These are phyloP conservation scores for Trichoderma breve DNA, from an alignment of 2,329 filamentous ascomycete species.

Conservation along the genomic window DNA sequence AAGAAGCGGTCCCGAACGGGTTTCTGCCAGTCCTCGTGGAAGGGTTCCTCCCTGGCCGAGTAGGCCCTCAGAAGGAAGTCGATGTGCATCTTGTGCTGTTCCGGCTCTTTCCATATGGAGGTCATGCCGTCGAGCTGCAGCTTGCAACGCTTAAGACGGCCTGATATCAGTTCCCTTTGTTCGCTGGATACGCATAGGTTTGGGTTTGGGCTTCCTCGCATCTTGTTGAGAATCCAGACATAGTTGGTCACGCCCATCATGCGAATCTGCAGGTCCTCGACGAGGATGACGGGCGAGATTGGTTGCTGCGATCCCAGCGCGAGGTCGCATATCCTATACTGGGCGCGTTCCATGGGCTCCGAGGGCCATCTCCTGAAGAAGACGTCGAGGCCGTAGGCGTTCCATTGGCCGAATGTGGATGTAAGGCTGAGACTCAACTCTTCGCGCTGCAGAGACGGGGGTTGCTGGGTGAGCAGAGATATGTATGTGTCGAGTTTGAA, in stretches of 20 bases:
- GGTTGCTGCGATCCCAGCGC: constrained; percentile 29
- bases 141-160: constrained; percentile 23
- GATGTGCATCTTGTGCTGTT: constrained; percentile 21
- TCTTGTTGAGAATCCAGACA: constrained; percentile 34
- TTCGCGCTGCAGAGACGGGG: constrained; percentile 34
- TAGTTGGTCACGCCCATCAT: constrained; percentile 32
- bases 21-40: constrained; percentile 26
- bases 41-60: constrained; percentile 29
- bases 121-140: constrained; percentile 24
- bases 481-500: constrained; percentile 42
- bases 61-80: constrained; percentile 31
- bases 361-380: constrained; percentile 35
- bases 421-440: constrained; percentile 39
- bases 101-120: constrained; percentile 21
- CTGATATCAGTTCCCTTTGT: constrained; percentile 9
- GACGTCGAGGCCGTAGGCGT: constrained; percentile 37
- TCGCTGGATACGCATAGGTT: constrained; percentile 9
- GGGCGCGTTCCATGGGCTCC: constrained; percentile 34
- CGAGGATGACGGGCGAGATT: constrained; percentile 28
- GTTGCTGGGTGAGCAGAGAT: constrained; percentile 33
- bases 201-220: constrained; percentile 26
- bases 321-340: constrained; percentile 33
- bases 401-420: constrained; percentile 37
- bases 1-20: constrained; percentile 31
- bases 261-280: constrained; percentile 37